These are phyloP conservation scores for Pseudogymnoascus sp. DNA, from an alignment of 2,329 filamentous ascomycete species.

Conservation along the genomic window DNA sequence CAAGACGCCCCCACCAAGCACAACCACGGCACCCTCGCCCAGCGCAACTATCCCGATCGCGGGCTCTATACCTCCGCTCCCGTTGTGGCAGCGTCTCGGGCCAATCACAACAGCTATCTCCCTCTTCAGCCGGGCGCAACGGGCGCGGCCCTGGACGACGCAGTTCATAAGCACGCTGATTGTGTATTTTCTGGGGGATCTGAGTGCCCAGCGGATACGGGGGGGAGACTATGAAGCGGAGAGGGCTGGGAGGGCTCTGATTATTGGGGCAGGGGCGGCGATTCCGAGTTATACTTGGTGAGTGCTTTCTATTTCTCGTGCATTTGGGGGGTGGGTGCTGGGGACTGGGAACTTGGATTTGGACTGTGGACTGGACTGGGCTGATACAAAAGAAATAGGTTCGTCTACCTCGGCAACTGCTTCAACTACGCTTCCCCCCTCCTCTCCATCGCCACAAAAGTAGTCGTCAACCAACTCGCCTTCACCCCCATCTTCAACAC, in stretches of 20 bases:
- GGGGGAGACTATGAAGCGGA: constrained; percentile 54
- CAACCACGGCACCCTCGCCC: neutral
- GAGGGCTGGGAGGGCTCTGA: constrained; percentile 62
- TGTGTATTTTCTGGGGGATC: constrained; percentile 71
- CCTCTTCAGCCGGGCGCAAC: constrained; percentile 64
- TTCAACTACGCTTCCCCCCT: constrained; percentile 77
- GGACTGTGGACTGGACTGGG: neutral
- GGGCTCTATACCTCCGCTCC: constrained; percentile 14
- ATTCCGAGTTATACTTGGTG: constrained; percentile 82
- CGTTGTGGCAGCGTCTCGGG: constrained; percentile 49
- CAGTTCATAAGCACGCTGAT: constrained; percentile 68
- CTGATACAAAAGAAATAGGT: constrained; percentile 40
- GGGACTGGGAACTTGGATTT: neutral
- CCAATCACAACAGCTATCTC: constrained; percentile 45
- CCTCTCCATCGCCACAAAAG: constrained; percentile 66
- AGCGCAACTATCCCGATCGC: neutral
- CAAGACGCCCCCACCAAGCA: neutral
- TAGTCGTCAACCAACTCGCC: constrained; percentile 67
- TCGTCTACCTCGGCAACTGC: constrained; percentile 67
- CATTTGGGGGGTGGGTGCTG: neutral
- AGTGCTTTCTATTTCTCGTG: constrained; percentile 18
- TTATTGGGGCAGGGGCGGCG: constrained; percentile 64
- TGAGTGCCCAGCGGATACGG: constrained; percentile 55
- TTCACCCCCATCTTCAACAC: constrained; percentile 80
- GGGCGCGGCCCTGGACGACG: constrained; percentile 65